Evolutionary conservation across 139 green algal genomes (phyloP).

Genomic region (Chara braunii): DNA sequence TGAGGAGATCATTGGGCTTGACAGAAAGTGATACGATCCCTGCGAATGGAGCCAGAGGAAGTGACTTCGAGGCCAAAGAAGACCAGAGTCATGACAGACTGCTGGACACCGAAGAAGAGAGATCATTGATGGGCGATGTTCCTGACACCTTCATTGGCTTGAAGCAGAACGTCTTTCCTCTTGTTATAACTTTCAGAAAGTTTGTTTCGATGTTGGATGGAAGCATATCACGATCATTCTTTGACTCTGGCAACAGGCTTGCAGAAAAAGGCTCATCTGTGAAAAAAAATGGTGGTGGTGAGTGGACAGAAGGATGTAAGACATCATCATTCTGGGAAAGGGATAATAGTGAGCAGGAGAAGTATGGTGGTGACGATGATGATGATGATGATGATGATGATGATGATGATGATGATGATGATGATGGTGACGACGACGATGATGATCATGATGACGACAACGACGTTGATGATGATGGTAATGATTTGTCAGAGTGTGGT

Average conservation of each 20-base stretch:
- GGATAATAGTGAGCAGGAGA: background rate
- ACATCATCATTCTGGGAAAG: no score
- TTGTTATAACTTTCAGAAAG: slow-evolving; percentile 59
- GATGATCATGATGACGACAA: no score
- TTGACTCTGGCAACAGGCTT: background rate
- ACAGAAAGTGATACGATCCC: background rate
- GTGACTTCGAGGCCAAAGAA: background rate
- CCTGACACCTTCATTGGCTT: slow-evolving; percentile 11
- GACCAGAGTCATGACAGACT: slow-evolving; percentile 1
- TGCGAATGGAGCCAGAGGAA: background rate
- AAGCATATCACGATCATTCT: slow-evolving; percentile 50
- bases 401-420: background rate
- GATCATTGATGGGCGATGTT: slow-evolving; percentile 11
- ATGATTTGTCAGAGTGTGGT: no score
- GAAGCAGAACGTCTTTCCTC: slow-evolving; percentile 48
- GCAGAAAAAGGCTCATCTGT: background rate
- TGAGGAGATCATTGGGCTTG: slow-evolving; percentile 2
- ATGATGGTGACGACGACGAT: no score
- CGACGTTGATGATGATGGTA: no score
- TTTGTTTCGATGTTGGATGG: slow-evolving; percentile 61
- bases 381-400: background rate
- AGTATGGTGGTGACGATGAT: background rate
- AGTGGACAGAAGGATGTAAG: no score
- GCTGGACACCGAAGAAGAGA: slow-evolving; percentile 11
- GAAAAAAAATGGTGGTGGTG: no score